phyloP scores from a whole-genome alignment of 164 flowering plant species.

The Berberis vulgaris region DNA sequence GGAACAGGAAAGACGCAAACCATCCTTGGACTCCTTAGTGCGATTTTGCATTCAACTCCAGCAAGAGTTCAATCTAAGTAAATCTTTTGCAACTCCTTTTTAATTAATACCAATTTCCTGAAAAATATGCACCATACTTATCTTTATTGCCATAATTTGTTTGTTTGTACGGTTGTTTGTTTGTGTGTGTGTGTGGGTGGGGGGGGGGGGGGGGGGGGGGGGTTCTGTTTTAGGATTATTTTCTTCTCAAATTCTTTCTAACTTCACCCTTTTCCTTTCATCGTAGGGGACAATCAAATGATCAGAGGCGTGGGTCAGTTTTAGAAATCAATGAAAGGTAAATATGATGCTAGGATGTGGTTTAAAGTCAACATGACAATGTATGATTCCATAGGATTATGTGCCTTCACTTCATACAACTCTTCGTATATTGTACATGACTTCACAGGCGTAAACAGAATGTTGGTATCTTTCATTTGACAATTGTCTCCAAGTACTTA shows the following conservation, averaged over 20 bases:
- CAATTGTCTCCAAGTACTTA: too few species aligned
- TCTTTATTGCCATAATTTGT: too few species aligned
- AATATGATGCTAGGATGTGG: constrained; percentile 4
- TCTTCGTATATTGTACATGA: too few species aligned
- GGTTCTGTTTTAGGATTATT: neutral
- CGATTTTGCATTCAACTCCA: constrained; percentile 89
- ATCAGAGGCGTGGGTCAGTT: constrained; percentile 39
- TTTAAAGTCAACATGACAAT: too few species aligned
- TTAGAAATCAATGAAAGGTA: constrained; percentile 60
- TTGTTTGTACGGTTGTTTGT: too few species aligned
- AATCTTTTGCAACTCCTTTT: constrained; percentile 5
- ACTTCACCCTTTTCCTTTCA: constrained; percentile 2
- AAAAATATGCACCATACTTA: too few species aligned
- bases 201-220: too few species aligned
- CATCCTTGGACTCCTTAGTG: constrained; percentile 92
- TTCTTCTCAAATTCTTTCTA: neutral
- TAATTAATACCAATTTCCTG: neutral
- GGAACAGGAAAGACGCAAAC: constrained; percentile 99
- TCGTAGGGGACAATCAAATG: constrained; percentile 42
- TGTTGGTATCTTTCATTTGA: too few species aligned
- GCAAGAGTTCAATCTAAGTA: constrained; percentile 64
- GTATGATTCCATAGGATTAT: too few species aligned
- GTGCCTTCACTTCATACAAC: too few species aligned
- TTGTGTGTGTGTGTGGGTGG: too few species aligned
- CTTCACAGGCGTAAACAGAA: too few species aligned